phyloP scores from a whole-genome alignment of 2,329 filamentous ascomycete species.

The Talaromyces islandicus region DNA sequence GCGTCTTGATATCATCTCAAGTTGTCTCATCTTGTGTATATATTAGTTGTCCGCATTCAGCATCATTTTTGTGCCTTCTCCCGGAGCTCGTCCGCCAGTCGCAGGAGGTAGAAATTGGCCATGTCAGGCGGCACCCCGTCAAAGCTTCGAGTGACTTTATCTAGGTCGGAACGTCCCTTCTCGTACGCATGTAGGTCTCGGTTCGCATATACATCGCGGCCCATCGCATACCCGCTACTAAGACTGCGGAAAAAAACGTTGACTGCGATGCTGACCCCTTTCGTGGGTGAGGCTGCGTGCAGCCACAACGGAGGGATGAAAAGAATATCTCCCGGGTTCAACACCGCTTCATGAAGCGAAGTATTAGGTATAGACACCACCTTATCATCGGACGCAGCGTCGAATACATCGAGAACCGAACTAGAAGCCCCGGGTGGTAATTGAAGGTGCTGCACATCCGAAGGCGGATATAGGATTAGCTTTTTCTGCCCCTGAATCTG shows the following conservation, averaged over 20 bases:
- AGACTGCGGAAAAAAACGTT: conserved; percentile 83
- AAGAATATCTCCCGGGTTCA: conserved; percentile 68
- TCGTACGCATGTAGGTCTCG: conserved; percentile 80
- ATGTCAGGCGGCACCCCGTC: conserved; percentile 58
- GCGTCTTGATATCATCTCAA: background rate
- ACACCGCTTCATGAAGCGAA: conserved; percentile 60
- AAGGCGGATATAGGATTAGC: conserved; percentile 71
- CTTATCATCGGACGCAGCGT: conserved; percentile 24
- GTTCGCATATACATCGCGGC: conserved; percentile 83
- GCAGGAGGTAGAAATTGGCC: conserved; percentile 67
- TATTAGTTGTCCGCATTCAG: background rate
- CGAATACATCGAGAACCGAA: conserved; percentile 69
- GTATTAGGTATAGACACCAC: conserved; percentile 55
- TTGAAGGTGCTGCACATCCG: conserved; percentile 62
- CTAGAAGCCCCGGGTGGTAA: conserved; percentile 75
- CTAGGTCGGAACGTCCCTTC: conserved; percentile 67
- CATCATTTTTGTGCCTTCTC: conserved; percentile 21
- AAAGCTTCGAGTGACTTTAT: conserved; percentile 50
- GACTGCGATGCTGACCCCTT: conserved; percentile 65
- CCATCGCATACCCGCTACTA: conserved; percentile 60
- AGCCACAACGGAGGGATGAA: conserved; percentile 81
- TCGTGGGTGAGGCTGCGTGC: conserved; percentile 53
- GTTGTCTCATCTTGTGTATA: too few relatives aligned
- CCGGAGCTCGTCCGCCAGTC: conserved; percentile 64
- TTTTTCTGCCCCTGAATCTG: conserved; percentile 70